Conservation (phyloP, 192 early-diverging fungal genomes). For the Gorgonomyces haynaldii region DNA sequence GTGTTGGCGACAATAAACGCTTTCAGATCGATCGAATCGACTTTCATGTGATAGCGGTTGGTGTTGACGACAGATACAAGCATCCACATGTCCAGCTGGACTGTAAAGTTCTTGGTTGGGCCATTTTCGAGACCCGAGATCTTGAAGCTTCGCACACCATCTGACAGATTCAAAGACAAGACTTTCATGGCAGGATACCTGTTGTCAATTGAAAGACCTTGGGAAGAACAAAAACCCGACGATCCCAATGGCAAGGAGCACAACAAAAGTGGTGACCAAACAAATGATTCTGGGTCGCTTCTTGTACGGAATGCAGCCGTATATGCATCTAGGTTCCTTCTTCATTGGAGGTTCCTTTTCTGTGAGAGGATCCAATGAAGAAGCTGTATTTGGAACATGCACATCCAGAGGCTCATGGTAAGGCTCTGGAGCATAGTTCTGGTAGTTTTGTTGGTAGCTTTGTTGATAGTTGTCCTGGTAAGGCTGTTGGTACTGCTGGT, state of each 20-base stretch:
- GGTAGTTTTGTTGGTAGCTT: no score
- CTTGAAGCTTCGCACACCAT: neutral
- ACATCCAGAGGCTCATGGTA: neutral
- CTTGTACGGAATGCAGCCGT: slow-evolving; percentile 6
- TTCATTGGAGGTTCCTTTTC: neutral
- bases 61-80: slow-evolving; percentile 2
- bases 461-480: no score
- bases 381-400: neutral
- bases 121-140: neutral
- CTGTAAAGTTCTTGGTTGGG: neutral
- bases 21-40: slow-evolving; percentile 8
- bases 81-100: slow-evolving; percentile 7
- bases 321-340: slow-evolving; percentile 3
- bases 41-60: slow-evolving; percentile 9
- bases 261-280: neutral
- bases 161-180: neutral
- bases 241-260: neutral
- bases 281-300: neutral
- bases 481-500: no score
- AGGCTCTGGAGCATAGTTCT: no score
- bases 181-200: slow-evolving; percentile 5
- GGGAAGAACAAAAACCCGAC: slow-evolving; percentile 7
- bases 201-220: neutral
- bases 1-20: slow-evolving; percentile 5
- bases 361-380: neutral